Percentiles rank a stretch among this genome's conserved stretches.
Conservation (phyloP, 106 monocot species). For the Alisma plantagoaquatica region DNA sequence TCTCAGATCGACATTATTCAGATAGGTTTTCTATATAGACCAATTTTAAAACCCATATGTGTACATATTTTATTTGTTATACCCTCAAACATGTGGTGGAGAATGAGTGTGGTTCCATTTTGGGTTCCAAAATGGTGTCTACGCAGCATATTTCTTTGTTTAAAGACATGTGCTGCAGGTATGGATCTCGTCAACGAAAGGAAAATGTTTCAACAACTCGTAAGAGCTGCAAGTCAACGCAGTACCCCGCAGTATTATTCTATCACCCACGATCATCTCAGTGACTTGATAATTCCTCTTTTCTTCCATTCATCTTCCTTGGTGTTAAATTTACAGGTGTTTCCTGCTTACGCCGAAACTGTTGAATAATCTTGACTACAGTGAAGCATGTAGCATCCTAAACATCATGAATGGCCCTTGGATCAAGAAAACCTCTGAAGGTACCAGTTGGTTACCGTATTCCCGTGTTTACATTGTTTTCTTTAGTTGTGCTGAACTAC, state of each 20-base stretch:
- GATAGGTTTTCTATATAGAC: too few relatives aligned
- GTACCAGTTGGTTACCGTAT: constrained; percentile 13
- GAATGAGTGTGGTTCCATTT: too few relatives aligned
- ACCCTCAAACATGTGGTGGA: too few relatives aligned
- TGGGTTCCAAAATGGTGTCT: too few relatives aligned
- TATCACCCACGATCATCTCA: neutral
- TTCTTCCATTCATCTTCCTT: neutral
- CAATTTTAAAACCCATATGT: too few relatives aligned
- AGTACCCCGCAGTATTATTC: constrained; percentile 84
- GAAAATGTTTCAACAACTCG: constrained; percentile 99
- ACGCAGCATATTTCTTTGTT: neutral
- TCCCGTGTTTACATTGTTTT: neutral
- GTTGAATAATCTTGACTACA: constrained; percentile 90
- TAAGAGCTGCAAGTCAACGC: constrained; percentile 82
- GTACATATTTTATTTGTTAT: too few relatives aligned
- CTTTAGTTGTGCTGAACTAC: neutral
- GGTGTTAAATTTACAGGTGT: constrained; percentile 37
- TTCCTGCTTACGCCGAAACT: constrained; percentile 92
- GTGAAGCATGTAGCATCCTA: constrained; percentile 86
- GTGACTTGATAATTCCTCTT: neutral
- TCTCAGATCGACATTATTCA: too few relatives aligned
- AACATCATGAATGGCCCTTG: constrained; percentile 99
- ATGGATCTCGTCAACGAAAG: constrained; percentile 99
- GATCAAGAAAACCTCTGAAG: constrained; percentile 80
- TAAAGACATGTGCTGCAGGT: constrained; percentile 51